Evolutionary conservation across 73 alveolate genomes (phyloP).

Genomic region (Effrenium voratum): DNA sequence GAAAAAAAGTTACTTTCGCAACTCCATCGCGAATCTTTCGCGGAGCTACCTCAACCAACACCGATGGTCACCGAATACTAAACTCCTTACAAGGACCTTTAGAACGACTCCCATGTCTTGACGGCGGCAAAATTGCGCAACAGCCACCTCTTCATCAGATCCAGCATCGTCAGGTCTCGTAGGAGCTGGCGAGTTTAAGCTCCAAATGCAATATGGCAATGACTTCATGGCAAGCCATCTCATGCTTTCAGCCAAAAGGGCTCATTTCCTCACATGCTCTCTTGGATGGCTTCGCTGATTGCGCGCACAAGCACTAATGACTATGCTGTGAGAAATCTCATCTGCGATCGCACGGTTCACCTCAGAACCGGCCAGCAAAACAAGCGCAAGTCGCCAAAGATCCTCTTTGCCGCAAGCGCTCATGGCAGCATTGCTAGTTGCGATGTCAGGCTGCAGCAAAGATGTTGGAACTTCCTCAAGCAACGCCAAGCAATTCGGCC

Average conservation of each 20-base stretch:
- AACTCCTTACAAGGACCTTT: too few relatives aligned
- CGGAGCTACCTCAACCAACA: too few relatives aligned
- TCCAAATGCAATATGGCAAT: background rate
- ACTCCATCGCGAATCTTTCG: too few relatives aligned
- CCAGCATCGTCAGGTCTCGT: slow-evolving; percentile 92
- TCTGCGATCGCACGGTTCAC: background rate
- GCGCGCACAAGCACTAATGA: slow-evolving; percentile 11
- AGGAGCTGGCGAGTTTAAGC: slow-evolving; percentile 34
- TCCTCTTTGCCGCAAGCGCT: background rate
- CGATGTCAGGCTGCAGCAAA: background rate
- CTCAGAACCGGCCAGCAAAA: background rate
- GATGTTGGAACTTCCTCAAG: background rate
- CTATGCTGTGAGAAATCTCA: background rate
- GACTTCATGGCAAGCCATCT: too few relatives aligned
- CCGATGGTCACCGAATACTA: too few relatives aligned
- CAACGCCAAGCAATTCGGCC: background rate
- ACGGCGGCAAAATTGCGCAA: background rate
- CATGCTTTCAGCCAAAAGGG: background rate
- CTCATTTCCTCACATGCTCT: background rate
- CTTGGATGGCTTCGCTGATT: background rate
- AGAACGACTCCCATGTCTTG: too few relatives aligned
- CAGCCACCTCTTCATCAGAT: slow-evolving; percentile 79
- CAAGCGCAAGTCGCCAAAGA: background rate
- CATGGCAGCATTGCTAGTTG: background rate
- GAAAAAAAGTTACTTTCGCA: too few relatives aligned